A percentile compares a stretch with the other conserved stretches of the same genome.
phyloP scores from a whole-genome alignment of 305 asterid species.

The Fraxinus baroniana region DNA sequence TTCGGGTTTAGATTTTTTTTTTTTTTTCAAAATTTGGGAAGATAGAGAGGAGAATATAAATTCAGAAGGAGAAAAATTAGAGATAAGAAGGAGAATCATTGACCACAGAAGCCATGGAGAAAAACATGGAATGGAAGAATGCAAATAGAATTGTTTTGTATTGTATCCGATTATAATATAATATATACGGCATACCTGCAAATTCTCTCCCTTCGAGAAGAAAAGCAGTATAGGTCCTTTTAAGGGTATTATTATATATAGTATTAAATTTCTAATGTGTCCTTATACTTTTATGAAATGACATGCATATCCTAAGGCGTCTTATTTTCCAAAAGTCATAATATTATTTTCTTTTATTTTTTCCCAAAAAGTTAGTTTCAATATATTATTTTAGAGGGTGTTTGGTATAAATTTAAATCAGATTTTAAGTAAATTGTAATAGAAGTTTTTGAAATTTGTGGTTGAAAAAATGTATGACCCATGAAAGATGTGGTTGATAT shows the following conservation, averaged over 20 bases:
- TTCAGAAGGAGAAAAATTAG: neutral
- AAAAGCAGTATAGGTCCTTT: neutral
- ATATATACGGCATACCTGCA: slow-evolving; percentile 28
- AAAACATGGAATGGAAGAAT: slow-evolving; percentile 22
- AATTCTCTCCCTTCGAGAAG: slow-evolving; percentile 19
- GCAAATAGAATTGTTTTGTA: neutral
- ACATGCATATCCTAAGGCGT: slow-evolving; percentile 18
- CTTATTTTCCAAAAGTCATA: neutral
- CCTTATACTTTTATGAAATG: neutral
- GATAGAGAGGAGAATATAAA: neutral
- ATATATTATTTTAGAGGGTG: no score
- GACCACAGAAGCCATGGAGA: slow-evolving; percentile 17
- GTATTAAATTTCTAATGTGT: neutral
- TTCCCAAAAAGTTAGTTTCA: neutral
- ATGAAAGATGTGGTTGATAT: no score
- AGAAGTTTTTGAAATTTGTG: no score
- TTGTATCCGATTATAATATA: neutral
- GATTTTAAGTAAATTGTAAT: no score
- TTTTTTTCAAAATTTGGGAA: neutral
- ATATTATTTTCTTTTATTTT: no score
- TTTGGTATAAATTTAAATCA: no score
- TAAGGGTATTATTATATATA: neutral
- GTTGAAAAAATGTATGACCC: no score
- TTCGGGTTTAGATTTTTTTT: neutral
- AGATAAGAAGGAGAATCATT: neutral